phyloP scores from a whole-genome alignment of 2,329 filamentous ascomycete genomes.

The Didymella arachidicola region DNA sequence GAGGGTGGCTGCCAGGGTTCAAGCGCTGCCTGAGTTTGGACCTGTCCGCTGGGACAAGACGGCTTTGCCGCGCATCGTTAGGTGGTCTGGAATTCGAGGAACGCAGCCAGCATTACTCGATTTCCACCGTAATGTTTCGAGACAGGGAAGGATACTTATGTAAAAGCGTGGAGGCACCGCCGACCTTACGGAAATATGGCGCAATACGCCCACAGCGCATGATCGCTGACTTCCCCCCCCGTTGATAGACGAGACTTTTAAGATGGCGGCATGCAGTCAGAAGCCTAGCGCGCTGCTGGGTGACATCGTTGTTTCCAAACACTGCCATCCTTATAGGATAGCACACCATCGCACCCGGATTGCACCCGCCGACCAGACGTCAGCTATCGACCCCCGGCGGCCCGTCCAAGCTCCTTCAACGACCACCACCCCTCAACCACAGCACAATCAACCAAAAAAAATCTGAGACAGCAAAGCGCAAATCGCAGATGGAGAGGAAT shows the following conservation, averaged over 20 bases:
- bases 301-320: constrained; percentile 24
- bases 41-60: not conserved
- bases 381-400: constrained; percentile 29
- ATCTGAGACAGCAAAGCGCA: constrained; percentile 15
- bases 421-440: constrained; percentile 24
- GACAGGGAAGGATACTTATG: constrained; percentile 23
- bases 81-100: not conserved
- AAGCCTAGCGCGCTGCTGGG: constrained; percentile 27
- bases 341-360: constrained; percentile 35
- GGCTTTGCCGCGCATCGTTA: not conserved
- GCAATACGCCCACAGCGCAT: constrained; percentile 28
- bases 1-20: constrained; percentile 1
- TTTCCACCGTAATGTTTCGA: constrained; percentile 7
- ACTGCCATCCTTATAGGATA: constrained; percentile 41
- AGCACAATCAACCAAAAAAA: constrained; percentile 8
- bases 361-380: constrained; percentile 23
- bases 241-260: constrained; percentile 24
- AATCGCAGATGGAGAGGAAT: constrained; percentile 50
- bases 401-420: constrained; percentile 28
- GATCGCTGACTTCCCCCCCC: constrained; percentile 24
- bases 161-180: constrained; percentile 33
- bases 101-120: constrained; percentile 1
- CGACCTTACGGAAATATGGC: constrained; percentile 28
- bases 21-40: not conserved
- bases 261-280: constrained; percentile 31